These are phyloP conservation scores for Murraya koenigii DNA, from an alignment of 345 rosid species.

Conservation along the genomic window DNA sequence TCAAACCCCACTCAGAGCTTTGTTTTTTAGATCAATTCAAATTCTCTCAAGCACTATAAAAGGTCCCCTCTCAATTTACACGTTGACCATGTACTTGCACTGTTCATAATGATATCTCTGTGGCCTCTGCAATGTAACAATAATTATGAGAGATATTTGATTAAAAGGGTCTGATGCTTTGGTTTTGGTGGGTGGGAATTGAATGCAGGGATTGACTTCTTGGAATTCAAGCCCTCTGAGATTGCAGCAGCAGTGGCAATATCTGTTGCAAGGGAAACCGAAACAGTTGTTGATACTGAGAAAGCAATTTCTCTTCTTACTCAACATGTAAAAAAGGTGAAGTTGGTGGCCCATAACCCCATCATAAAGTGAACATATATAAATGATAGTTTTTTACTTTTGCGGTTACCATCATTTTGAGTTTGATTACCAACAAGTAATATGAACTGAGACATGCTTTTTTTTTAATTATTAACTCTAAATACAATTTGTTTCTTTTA, in stretches of 20 bases:
- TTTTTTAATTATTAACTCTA: neutral
- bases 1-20: conserved; percentile 28
- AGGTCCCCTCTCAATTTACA: conserved; percentile 32
- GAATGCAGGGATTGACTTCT: conserved; percentile 63
- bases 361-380: conserved; percentile 6
- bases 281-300: conserved; percentile 41
- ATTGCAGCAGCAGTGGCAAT: conserved; percentile 82
- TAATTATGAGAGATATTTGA: conserved; percentile 7
- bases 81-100: conserved; percentile 8
- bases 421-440: conserved; percentile 12
- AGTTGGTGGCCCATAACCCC: conserved; percentile 25
- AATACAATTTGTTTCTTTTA: neutral
- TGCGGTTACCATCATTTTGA: conserved; percentile 10
- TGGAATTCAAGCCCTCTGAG: conserved; percentile 77
- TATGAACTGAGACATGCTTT: neutral
- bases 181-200: conserved; percentile 42
- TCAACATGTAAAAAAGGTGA: conserved; percentile 51
- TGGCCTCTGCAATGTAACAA: neutral
- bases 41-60: conserved; percentile 42
- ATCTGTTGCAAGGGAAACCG: conserved; percentile 41
- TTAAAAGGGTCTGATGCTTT: conserved; percentile 25
- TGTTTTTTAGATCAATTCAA: conserved; percentile 43
- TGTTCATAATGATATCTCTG: conserved; percentile 14
- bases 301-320: conserved; percentile 45
- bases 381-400: conserved; percentile 20